phyloP scores from a whole-genome alignment of 1,284 basidiomycete genomes.

The Tilletia walkeri region DNA sequence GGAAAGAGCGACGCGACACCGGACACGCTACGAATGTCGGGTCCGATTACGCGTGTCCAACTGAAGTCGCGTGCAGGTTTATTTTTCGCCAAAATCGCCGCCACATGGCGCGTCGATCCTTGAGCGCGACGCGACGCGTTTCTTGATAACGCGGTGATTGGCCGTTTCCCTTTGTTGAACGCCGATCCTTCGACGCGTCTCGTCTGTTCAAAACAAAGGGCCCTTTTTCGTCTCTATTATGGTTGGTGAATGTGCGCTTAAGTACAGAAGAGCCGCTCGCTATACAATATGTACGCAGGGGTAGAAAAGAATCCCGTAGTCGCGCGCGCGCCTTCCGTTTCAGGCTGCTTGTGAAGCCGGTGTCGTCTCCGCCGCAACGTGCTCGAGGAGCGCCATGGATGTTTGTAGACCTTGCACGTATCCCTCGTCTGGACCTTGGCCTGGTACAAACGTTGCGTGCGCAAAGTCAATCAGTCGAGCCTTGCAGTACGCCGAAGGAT shows the following conservation, averaged over 20 bases:
- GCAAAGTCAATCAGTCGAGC: slow-evolving; percentile 80
- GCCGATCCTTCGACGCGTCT: no score
- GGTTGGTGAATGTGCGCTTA: not conserved
- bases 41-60: no score
- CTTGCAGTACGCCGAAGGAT: slow-evolving; percentile 63
- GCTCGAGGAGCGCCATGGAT: not conserved
- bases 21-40: no score
- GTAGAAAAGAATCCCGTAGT: not conserved
- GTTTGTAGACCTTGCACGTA: slow-evolving; percentile 72
- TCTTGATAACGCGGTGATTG: not conserved
- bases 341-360: no score
- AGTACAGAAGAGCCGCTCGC: not conserved
- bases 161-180: no score
- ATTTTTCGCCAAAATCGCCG: no score
- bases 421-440: slow-evolving; percentile 75
- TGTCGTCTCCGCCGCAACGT: slow-evolving; percentile 1
- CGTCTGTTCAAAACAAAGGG: not conserved
- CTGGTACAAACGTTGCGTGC: slow-evolving; percentile 71
- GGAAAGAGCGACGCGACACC: no score
- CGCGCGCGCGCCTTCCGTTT: not conserved
- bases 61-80: no score
- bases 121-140: slow-evolving; percentile 4
- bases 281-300: no score
- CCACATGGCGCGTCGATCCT: no score
- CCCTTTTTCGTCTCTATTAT: no score